Evolutionary conservation across 257 asterid genomes (phyloP).

Genomic region (Solanum chiquidenum): DNA sequence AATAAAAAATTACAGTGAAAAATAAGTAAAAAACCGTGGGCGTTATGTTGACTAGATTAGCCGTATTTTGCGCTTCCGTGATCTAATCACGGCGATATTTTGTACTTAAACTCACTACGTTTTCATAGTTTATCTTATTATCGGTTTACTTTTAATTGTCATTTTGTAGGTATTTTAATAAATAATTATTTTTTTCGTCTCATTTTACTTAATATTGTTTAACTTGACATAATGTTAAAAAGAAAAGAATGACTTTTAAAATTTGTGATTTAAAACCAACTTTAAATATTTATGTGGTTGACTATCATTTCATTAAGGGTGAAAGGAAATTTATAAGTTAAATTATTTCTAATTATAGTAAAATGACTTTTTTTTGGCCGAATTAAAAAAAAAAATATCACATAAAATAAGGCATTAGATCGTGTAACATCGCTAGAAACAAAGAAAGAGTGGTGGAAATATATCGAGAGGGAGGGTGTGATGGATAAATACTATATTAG

Average conservation of each 20-base stretch:
- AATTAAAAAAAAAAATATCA: too few relatives aligned
- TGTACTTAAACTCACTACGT: neutral
- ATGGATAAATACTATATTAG: too few relatives aligned
- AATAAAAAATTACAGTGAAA: neutral
- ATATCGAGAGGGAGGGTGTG: too few relatives aligned
- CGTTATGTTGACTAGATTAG: neutral
- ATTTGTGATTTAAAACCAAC: accelerated
- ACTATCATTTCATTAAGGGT: too few relatives aligned
- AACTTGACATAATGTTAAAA: too few relatives aligned
- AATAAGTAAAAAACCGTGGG: neutral
- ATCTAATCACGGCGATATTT: neutral
- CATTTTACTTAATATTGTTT: too few relatives aligned
- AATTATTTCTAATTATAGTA: too few relatives aligned
- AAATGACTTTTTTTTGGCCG: too few relatives aligned
- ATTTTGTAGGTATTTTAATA: too few relatives aligned
- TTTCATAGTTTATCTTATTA: too few relatives aligned
- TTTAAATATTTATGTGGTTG: neutral
- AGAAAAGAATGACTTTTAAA: neutral
- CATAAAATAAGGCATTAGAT: too few relatives aligned
- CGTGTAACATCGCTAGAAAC: neutral
- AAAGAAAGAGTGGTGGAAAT: neutral
- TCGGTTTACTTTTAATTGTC: too few relatives aligned
- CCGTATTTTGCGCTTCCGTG: neutral
- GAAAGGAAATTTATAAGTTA: neutral
- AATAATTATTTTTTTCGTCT: accelerated